phyloP scores from a whole-genome alignment of 208 protist species.

The Novymonas esmeraldas region DNA sequence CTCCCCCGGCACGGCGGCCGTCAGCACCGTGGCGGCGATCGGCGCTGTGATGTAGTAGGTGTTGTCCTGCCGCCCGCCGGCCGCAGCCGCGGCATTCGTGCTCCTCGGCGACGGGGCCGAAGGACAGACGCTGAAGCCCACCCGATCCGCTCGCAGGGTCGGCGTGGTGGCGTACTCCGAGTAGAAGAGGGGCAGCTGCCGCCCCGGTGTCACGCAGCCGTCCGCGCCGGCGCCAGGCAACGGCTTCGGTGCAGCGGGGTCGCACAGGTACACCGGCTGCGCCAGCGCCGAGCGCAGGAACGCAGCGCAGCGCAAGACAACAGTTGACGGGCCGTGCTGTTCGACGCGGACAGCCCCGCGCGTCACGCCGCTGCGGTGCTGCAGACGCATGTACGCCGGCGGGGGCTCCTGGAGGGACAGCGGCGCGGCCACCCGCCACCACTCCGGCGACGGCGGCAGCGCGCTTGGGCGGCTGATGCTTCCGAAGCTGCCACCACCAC shows the following conservation, averaged over 20 bases:
- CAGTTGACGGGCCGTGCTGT: slow-evolving; percentile 5
- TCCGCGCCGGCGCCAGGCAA: slow-evolving; percentile 17
- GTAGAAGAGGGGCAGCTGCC: slow-evolving; percentile 30
- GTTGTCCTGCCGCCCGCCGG: slow-evolving; percentile 11
- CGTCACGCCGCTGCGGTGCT: slow-evolving; percentile 7
- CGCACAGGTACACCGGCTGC: slow-evolving; percentile 22
- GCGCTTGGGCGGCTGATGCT: no score
- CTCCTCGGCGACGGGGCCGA: no score
- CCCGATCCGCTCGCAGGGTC: slow-evolving; percentile 7
- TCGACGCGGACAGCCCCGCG: slow-evolving; percentile 21
- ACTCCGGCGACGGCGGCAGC: slow-evolving; percentile 1
- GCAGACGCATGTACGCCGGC: slow-evolving; percentile 22
- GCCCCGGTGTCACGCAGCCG: slow-evolving; percentile 19
- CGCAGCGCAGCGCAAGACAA: slow-evolving; percentile 30
- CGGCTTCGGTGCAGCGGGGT: slow-evolving; percentile 6
- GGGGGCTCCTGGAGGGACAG: slow-evolving; percentile 22
- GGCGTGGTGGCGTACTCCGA: slow-evolving; percentile 24
- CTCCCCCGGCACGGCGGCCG: slow-evolving; percentile 3
- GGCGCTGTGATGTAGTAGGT: slow-evolving; percentile 25
- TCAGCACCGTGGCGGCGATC: slow-evolving; percentile 17
- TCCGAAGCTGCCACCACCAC: no score
- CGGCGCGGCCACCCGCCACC: slow-evolving; percentile 19
- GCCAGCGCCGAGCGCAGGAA: slow-evolving; percentile 19
- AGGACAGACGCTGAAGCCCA: slow-evolving; percentile 18
- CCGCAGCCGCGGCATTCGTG: no score